Base-by-base conservation (phyloP, 371 early-diverging fungal genomes). In the Lichtheimia ornata region DNA sequence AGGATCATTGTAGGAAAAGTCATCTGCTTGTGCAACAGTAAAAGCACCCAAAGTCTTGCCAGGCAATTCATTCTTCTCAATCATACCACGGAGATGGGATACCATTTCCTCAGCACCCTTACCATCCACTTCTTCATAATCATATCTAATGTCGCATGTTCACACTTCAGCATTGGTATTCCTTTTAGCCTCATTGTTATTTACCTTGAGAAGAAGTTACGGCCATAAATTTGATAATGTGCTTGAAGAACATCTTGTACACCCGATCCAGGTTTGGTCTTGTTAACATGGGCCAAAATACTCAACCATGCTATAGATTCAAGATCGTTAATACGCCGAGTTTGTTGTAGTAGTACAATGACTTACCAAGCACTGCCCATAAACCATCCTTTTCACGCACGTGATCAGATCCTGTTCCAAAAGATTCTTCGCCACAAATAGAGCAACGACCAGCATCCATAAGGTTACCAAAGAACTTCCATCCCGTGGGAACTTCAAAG, bases 341-440 rank as follows among this genome's bases (percentile, higher is more conserved):
- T 9, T 9, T 5, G 35, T 35, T 0, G 47, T 47, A 5, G 18
- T 47, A 18, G 47, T 1, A 17, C 24, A n/a, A 43, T 2, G 63
- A 50, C 56, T 67, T 73, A 88, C 89, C 87, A 53, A 97, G 73
- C 44, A 97, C 77, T 47, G 98, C 98, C 98, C 98, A 98, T 50
- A 98, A 70, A 50, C 98, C 98, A 79, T 98, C 98, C 85, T 98
- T 98, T 72, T 98, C 98, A 51, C 98, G 93, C 58, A 98, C 94
- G 65, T 97, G 98, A 72, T 97, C 96, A 0, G 95, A 94, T 45
- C 98, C 98, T 9, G 97, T 97, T 63, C 98, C 98, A 73, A 98
- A 98, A 4, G 91, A 91, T 77, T 98, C 98, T 71, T 98, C 98
- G 55, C 98, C 98, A 70, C 98, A 98, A 64, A 98, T 92, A 2